A percentile compares a stretch with the other conserved stretches of the same genome.
Conservation (phyloP, 2,329 filamentous ascomycete genomes). For the Nannizziopsis arthrosporioides region DNA sequence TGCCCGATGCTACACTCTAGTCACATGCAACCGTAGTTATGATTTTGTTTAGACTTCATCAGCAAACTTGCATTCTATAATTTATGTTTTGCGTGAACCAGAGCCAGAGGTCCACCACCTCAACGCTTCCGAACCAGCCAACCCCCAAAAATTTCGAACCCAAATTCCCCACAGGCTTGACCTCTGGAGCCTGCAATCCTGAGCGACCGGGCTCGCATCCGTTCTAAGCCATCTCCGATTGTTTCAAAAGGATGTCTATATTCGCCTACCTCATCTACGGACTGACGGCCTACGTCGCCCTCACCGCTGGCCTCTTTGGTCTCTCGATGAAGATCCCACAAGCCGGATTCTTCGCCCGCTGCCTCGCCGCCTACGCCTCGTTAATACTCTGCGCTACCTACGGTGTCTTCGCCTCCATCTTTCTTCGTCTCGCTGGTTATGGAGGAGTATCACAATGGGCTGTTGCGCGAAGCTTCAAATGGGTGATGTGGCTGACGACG, state of each 20-base stretch:
- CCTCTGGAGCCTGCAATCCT: not conserved
- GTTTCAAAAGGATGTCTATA: slow-evolving; percentile 45
- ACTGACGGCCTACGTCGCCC: slow-evolving; percentile 52
- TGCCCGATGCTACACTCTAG: no score
- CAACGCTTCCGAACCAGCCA: not conserved
- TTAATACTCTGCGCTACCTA: slow-evolving; percentile 48
- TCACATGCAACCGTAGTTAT: no score
- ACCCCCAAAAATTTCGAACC: not conserved
- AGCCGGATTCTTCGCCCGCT: slow-evolving; percentile 37
- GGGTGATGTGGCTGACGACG: slow-evolving; percentile 59
- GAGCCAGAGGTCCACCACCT: not conserved
- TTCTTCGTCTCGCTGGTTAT: slow-evolving; percentile 59
- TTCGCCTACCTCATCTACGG: slow-evolving; percentile 48
- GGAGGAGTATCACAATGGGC: slow-evolving; percentile 77
- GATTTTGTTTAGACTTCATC: no score
- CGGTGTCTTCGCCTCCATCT: slow-evolving; percentile 62
- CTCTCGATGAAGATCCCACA: slow-evolving; percentile 33
- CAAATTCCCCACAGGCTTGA: not conserved
- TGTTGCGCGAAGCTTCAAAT: slow-evolving; percentile 66
- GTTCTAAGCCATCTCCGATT: not conserved
- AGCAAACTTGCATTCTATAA: no score
- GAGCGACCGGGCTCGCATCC: not conserved
- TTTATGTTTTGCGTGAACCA: no score
- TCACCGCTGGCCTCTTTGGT: slow-evolving; percentile 42
- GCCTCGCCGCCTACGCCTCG: slow-evolving; percentile 36